Base-by-base conservation (phyloP, 371 early-diverging fungal genomes). In the Zychaea mexicana region DNA sequence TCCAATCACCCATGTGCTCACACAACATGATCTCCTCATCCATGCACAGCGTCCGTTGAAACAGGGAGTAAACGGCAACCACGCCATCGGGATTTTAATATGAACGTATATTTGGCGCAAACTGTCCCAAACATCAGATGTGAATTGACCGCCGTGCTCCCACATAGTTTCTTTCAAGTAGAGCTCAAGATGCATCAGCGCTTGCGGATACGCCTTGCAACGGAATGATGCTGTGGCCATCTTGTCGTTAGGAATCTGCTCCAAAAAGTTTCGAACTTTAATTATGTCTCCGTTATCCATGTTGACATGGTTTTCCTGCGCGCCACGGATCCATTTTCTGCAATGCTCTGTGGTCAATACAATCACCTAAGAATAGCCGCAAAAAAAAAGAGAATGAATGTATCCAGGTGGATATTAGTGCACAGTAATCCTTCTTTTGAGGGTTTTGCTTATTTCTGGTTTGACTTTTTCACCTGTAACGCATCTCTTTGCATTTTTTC, bases 101-200 rank as follows among this genome's bases (percentile, higher is more conserved):
- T 85, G 77, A 1, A 84, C 73, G 62, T 92, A 93, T 0, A 90
- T 84, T 46, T 81, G 74, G 19, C 90, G 89, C 59, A 90, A 15
- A 59, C 59, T 56, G 26, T 66, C 56, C 2, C 60, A 22, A 13
- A 64, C 49, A 24, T 36, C 30, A 22, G 49, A 53, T 56, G 58
- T 52, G 17, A 31, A 54, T 57, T 70, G 52, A 42, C 45, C 12
- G 6, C 31, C 55, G 21, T 66, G 70, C 10, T 60, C 64, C 26
- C 57, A 21, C 30, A 42, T 39, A 15, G 74, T 53, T 19, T 71
- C 70, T 6, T 88, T 83, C 13, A 91, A 67, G 60, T 89, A 77
- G 6, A 83, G 85, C 59, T 93, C 94, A 45, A 82, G 82, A 49
- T 94, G 90, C 69, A 90, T 69, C n/a, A 93, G 62, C 2, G 93